Percentiles rank a stretch among this genome's conserved stretches.
phyloP scores from a whole-genome alignment of 805 yeast species.

The Wickerhamiella sorbophila region DNA sequence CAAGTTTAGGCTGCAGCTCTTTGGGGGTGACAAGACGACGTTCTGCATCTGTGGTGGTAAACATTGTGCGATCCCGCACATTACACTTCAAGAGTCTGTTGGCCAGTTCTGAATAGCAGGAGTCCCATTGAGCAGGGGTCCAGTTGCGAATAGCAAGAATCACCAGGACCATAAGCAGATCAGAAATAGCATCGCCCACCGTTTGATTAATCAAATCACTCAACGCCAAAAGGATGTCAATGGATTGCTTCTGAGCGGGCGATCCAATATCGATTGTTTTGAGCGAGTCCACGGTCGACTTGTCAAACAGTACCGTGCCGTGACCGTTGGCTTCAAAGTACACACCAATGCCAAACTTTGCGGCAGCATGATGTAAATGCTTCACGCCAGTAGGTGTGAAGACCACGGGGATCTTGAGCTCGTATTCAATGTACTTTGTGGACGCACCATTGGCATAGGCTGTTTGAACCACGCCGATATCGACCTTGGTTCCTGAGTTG shows the following conservation, averaged over 20 bases:
- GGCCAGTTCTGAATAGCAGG: conserved; percentile 70
- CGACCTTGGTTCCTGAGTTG: conserved; percentile 26
- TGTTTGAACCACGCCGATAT: conserved; percentile 84
- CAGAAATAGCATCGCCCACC: conserved; percentile 98
- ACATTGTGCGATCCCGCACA: conserved; percentile 66
- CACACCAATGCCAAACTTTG: conserved; percentile 73
- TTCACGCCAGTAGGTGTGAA: conserved; percentile 95
- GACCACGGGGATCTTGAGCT: conserved; percentile 58
- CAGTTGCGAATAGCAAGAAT: conserved; percentile 43
- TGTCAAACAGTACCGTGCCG: conserved; percentile 81
- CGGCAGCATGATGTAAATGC: conserved; percentile 87
- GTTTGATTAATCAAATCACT: conserved; percentile 79
- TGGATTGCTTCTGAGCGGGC: conserved; percentile 35
- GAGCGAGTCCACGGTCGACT: conserved; percentile 31
- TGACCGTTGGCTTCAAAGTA: conserved; percentile 99
- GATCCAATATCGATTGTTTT: conserved; percentile 27
- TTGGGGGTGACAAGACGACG: conserved; percentile 60
- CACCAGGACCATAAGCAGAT: conserved; percentile 61
- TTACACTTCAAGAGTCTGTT: conserved; percentile 67
- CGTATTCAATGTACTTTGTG: conserved; percentile 49
- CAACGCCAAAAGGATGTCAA: conserved; percentile 43
- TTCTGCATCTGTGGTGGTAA: conserved; percentile 84
- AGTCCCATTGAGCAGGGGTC: conserved; percentile 60
- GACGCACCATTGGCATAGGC: conserved; percentile 96
- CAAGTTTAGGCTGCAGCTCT: conserved; percentile 65